Percentiles rank a stretch among this genome's conserved stretches.
Evolutionary conservation across 805 yeast species (phyloP).

Genomic region (Nakazawaea ambrosiae): DNA sequence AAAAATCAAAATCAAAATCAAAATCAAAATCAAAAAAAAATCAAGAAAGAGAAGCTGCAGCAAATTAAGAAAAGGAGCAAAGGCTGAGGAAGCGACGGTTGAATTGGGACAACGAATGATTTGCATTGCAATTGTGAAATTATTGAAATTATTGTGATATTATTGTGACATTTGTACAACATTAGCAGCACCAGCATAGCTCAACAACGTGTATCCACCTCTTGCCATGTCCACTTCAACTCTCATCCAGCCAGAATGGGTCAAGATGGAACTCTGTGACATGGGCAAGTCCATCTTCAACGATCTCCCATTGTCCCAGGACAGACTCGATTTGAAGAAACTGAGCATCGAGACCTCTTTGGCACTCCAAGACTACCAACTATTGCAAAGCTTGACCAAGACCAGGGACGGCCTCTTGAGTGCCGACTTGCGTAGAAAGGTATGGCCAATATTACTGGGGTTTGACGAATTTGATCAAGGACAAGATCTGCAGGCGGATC

Average conservation of each 20-base stretch:
- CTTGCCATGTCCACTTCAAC: conserved; percentile 5
- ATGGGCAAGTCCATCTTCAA: conserved; percentile 40
- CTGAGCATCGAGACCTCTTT: conserved; percentile 31
- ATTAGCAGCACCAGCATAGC: no score
- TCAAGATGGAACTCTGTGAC: conserved; percentile 39
- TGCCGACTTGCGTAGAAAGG: conserved; percentile 30
- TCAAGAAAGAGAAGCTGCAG: no score
- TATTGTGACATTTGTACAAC: no score
- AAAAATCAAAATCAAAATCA: no score
- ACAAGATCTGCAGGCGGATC: conserved; percentile 10
- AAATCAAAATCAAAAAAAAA: no score
- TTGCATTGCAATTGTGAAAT: no score
- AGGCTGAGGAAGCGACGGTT: no score
- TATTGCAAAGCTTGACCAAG: conserved; percentile 28
- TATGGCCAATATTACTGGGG: conserved; percentile 48
- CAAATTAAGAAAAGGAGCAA: no score
- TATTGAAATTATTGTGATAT: no score
- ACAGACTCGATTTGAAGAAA: conserved; percentile 28
- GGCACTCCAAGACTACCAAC: conserved; percentile 20
- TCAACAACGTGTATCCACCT: no score
- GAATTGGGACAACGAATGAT: no score
- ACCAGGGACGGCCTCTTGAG: conserved; percentile 42
- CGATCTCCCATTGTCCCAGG: conserved; percentile 33
- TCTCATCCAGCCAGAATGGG: conserved; percentile 35
- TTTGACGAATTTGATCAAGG: conserved; percentile 15